Evolutionary conservation across 768 basidiomycete genomes (phyloP), one percentile per base, ranked within the genome.

Genomic region (Hypholoma fasciculare): DNA sequence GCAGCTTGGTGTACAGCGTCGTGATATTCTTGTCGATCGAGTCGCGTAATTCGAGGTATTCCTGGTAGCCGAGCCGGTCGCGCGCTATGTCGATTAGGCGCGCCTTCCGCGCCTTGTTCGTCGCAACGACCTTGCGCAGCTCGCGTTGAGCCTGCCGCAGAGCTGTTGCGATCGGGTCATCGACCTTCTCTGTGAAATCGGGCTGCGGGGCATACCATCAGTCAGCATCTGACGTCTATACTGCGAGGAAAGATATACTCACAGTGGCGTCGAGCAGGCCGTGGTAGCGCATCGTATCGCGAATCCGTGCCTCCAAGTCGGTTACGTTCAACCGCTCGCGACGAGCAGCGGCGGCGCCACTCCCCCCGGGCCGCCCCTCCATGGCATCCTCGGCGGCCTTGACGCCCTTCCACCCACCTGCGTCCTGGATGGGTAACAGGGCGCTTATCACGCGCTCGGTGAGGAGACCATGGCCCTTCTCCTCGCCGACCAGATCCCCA

Each of bases 91-190:
- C 76, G 13, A 81, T 81, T 2, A 98, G 82, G 3, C 90, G 86
- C 30, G 74, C 72, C 69, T 90, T 90, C 12, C 96, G 88, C 3
- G 85, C 83, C 65, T 95, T 93, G 78, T 99, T 99, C 57, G 86
- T 81, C 8, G 87, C 82, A 2, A 90, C 78, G 49, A 98, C 90
- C 6, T 75, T 76, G 9, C 89, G 85, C 5, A 99, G 81, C 62
- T 94, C 86, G 13, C 81, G 76, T 69, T 99, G 97, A 16, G 93
- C 91, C 43, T 92, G 88, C 2, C 96, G 89, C 1, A 99, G 83
- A 1, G 93, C 90, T 1, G 91, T 87, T 7, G 95, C 89, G 49
- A 99, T 92, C 34, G 96, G 95, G 71, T 99, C 97, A 69, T 98
- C 96, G 38, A 95, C 89, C 59, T 89, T 86, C 46, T 86, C 80